These are phyloP conservation scores for Kurtzmaniella quercitrusa DNA, from an alignment of 1,139 yeast species.

Conservation along the genomic window DNA sequence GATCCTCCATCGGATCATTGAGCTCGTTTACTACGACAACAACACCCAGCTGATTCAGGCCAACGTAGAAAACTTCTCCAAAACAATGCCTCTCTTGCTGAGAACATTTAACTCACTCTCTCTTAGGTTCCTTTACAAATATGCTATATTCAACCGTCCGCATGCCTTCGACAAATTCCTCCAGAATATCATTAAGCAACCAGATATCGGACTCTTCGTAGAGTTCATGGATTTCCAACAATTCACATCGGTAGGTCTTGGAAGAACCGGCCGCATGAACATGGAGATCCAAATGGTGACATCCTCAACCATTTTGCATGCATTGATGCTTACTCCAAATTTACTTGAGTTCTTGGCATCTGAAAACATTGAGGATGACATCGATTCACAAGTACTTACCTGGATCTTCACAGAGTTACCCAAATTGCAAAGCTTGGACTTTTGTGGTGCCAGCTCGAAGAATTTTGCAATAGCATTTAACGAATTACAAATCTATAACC, in stretches of 20 bases:
- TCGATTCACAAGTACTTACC: constrained; percentile 58
- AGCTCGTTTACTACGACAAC: constrained; percentile 41
- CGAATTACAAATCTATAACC: constrained; percentile 20
- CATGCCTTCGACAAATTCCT: constrained; percentile 74
- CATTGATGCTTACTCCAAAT: constrained; percentile 61
- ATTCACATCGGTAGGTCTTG: constrained; percentile 85
- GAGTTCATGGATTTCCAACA: constrained; percentile 83
- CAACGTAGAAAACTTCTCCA: constrained; percentile 39
- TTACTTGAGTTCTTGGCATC: constrained; percentile 75
- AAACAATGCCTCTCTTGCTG: constrained; percentile 35
- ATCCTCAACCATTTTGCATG: constrained; percentile 59
- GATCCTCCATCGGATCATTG: constrained; percentile 39
- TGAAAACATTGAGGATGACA: constrained; percentile 83
- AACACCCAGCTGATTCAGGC: constrained; percentile 37
- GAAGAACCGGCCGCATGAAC: constrained; percentile 86
- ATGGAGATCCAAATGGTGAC: constrained; percentile 91
- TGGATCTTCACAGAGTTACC: constrained; percentile 57
- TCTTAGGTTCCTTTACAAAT: constrained; percentile 51
- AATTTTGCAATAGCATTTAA: constrained; percentile 63
- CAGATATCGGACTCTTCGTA: constrained; percentile 59
- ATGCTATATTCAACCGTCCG: constrained; percentile 75
- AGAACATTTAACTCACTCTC: constrained; percentile 31
- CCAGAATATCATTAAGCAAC: constrained; percentile 47
- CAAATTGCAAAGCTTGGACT: constrained; percentile 68
- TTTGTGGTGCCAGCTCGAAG: constrained; percentile 81